A percentile compares a stretch with the other conserved stretches of the same genome.
These are phyloP conservation scores for Melaleuca alternifolia DNA, from an alignment of 345 rosid species.

Conservation along the genomic window DNA sequence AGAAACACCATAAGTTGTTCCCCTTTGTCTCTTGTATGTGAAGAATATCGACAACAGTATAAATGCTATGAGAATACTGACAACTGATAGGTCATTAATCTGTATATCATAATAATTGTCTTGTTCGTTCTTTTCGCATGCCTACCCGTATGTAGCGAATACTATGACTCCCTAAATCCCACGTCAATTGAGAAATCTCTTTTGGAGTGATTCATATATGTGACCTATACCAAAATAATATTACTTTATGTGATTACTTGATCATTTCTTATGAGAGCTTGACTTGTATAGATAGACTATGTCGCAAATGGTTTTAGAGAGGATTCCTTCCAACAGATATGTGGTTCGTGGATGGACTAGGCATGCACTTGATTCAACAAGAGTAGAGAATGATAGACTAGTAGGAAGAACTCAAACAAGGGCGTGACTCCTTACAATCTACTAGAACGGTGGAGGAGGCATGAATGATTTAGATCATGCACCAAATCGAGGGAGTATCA, in stretches of 20 bases:
- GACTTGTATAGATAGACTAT: not conserved
- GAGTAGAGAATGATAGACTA: not conserved
- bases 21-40: not conserved
- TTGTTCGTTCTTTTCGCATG: not conserved
- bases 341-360: not conserved
- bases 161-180: not conserved
- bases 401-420: not conserved
- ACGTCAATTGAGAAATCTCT: not conserved
- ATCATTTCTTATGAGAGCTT: not conserved
- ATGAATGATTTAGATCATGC: not conserved
- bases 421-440: not conserved
- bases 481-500: not conserved
- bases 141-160: not conserved
- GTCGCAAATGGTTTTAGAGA: not conserved
- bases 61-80: not conserved
- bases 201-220: not conserved
- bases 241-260: not conserved
- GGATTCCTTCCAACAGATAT: not conserved
- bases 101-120: not conserved
- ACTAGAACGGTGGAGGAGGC: not conserved
- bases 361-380: not conserved
- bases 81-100: not conserved
- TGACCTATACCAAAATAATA: not conserved
- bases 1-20: not conserved
- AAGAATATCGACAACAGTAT: not conserved